A percentile compares a stretch with the other conserved stretches of the same genome.
These are phyloP conservation scores for Pythium dissimile DNA, from an alignment of 352 stramenopile species.

Conservation along the genomic window DNA sequence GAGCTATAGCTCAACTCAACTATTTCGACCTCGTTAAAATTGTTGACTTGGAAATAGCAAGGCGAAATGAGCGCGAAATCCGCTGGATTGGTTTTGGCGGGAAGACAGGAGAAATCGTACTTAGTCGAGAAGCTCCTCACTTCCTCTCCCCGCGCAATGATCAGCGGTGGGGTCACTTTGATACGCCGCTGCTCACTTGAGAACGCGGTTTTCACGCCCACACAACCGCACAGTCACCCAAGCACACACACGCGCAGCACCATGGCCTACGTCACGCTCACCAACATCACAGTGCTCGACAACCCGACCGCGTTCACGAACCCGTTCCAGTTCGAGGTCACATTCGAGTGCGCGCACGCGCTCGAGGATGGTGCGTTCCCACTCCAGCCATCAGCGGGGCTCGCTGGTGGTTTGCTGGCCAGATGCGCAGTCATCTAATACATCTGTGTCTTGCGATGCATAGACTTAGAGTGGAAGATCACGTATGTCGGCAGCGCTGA, in stretches of 20 bases:
- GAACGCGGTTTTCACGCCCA: background rate
- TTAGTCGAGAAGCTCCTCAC: slow-evolving; percentile 15
- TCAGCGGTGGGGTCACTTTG: slow-evolving; percentile 11
- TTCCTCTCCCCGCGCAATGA: slow-evolving; percentile 14
- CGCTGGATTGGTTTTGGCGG: slow-evolving; percentile 25
- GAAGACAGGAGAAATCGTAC: slow-evolving; percentile 22
- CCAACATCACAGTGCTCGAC: slow-evolving; percentile 96
- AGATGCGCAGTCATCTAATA: no score
- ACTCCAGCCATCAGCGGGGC: no score
- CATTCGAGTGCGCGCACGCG: slow-evolving; percentile 97
- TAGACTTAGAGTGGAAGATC: slow-evolving; percentile 99
- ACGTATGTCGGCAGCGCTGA: slow-evolving; percentile 98
- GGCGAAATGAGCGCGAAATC: background rate
- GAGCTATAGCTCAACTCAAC: no score
- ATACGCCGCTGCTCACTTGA: slow-evolving; percentile 8
- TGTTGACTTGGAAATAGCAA: slow-evolving; percentile 26
- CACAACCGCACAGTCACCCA: background rate
- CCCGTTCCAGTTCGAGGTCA: slow-evolving; percentile 99
- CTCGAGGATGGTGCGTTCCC: slow-evolving; percentile 88
- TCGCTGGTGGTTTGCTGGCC: no score
- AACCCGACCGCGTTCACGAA: slow-evolving; percentile 98
- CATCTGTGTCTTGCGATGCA: slow-evolving; percentile 2
- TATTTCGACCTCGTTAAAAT: background rate
- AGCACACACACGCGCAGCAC: background rate
- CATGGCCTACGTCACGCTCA: slow-evolving; percentile 89